Evolutionary conservation across 345 rosid species (phyloP), one percentile per base, ranked within the genome.

Genomic region (Turnera subulata): DNA sequence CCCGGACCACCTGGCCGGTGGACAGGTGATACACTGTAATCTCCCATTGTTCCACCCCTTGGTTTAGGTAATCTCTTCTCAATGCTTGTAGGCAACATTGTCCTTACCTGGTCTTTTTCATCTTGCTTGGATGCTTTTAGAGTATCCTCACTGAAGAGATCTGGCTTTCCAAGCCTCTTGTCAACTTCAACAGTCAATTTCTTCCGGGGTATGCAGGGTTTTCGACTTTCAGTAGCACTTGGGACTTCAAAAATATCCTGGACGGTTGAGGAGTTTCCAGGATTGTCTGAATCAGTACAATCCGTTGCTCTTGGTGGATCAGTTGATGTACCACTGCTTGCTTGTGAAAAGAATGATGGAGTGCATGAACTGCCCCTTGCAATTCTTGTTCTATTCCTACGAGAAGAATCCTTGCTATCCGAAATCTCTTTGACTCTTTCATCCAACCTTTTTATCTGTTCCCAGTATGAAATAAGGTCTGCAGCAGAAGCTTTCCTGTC

Each of bases 201-300:
- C 56, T 67, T 50, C 33, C 11, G 47, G 8, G 35, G 1, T 22
- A 43, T 53, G 8, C 20, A 50, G 53, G 21, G 16, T 51, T 64
- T 72, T 16, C 62, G 17, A 2, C 15, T 71, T 39, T 65, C 76
- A 12, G 51, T 59, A 14, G 35, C 59, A 70, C 49, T 65, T 1
- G 89, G 84, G 57, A 91, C 92, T 73, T 88, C 95, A 42, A 68
- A 84, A n/a, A 79, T 57, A 58, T 88, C 96, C 18, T 78, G 86
- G 1, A 85, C 72, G 61, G 65, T 63, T 5, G 82, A 61, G 4
- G 82, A 63, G 47, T 49, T 20, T 37, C 59, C 42, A 52, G 70
- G 50, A 55, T 65, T 38, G 40, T 71, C 82, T 62, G 68, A 61
- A 4, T 58, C 65, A 37, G 51, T 18, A 17, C 23, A 33, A 5